phyloP scores from a whole-genome alignment of 129 eudicot genomes.

The Pittosporum tobira region DNA sequence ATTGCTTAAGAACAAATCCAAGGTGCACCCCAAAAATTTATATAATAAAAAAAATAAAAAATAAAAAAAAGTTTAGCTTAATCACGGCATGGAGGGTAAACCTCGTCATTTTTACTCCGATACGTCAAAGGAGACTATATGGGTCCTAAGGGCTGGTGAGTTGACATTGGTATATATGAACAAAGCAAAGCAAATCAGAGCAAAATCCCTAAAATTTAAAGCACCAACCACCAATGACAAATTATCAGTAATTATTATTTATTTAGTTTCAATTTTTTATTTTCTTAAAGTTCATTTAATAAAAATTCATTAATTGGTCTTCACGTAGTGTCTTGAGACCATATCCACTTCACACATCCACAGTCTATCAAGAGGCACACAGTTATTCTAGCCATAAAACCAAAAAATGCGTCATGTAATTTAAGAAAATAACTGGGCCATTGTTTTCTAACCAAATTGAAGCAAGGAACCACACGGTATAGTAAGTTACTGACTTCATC shows the following conservation, averaged over 20 bases:
- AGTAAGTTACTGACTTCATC: too few species aligned
- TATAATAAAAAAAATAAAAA: too few species aligned
- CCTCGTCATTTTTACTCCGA: too few species aligned
- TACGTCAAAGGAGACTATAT: too few species aligned
- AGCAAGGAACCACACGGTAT: too few species aligned
- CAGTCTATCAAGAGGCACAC: background rate
- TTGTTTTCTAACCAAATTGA: background rate
- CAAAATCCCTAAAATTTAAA: background rate
- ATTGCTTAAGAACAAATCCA: too few species aligned
- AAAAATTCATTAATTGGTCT: too few species aligned
- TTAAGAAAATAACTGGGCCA: background rate
- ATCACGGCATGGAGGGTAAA: background rate
- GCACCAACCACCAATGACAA: background rate
- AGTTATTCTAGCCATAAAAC: background rate
- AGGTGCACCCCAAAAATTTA: too few species aligned
- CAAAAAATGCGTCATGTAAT: background rate
- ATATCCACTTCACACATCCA: background rate
- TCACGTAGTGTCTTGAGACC: too few species aligned
- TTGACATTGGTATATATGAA: background rate
- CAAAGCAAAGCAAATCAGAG: background rate
- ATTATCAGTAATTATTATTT: too few species aligned
- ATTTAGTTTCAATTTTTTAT: too few species aligned
- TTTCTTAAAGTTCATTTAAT: too few species aligned
- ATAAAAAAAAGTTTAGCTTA: background rate
- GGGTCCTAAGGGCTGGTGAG: background rate